Evolutionary conservation across 2,329 filamentous ascomycete species (phyloP).

Genomic region (Fusarium irregulare): DNA sequence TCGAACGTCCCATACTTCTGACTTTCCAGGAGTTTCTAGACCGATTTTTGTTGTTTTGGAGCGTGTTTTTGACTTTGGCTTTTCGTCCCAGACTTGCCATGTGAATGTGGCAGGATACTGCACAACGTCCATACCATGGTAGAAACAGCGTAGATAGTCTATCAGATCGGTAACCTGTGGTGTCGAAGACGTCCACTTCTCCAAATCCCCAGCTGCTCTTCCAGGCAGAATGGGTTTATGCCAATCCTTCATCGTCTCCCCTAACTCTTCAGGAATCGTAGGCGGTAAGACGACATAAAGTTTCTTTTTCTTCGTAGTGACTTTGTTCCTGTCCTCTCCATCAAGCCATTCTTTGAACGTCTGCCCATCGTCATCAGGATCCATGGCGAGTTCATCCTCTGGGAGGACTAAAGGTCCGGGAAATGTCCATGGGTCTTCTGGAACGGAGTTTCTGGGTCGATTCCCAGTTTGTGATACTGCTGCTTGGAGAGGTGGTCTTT

Average conservation of each 20-base stretch:
- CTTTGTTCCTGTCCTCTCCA: constrained; percentile 58
- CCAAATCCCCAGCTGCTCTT: neutral
- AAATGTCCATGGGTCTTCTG: constrained; percentile 54
- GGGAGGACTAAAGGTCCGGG: constrained; percentile 70
- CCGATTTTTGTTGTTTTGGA: constrained; percentile 55
- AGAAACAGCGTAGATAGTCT: constrained; percentile 59
- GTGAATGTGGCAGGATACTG: constrained; percentile 52
- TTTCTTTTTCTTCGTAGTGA: constrained; percentile 58
- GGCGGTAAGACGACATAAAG: constrained; percentile 67
- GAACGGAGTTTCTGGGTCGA: constrained; percentile 26
- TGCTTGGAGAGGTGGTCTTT: constrained; percentile 12
- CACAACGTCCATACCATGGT: constrained; percentile 65
- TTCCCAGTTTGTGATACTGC: constrained; percentile 38
- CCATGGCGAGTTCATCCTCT: constrained; percentile 66
- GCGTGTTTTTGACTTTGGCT: constrained; percentile 17
- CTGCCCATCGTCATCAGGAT: constrained; percentile 64
- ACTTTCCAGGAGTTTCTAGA: constrained; percentile 51
- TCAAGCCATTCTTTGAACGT: constrained; percentile 63
- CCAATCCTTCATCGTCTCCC: constrained; percentile 57
- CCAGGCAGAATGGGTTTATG: constrained; percentile 42
- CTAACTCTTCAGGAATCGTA: constrained; percentile 50
- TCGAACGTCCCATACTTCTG: constrained; percentile 61
- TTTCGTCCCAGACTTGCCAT: constrained; percentile 62
- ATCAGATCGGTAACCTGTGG: constrained; percentile 49
- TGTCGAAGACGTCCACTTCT: constrained; percentile 22